Conservation (phyloP, 148 eudicot species). For the Beta vulgaris region DNA sequence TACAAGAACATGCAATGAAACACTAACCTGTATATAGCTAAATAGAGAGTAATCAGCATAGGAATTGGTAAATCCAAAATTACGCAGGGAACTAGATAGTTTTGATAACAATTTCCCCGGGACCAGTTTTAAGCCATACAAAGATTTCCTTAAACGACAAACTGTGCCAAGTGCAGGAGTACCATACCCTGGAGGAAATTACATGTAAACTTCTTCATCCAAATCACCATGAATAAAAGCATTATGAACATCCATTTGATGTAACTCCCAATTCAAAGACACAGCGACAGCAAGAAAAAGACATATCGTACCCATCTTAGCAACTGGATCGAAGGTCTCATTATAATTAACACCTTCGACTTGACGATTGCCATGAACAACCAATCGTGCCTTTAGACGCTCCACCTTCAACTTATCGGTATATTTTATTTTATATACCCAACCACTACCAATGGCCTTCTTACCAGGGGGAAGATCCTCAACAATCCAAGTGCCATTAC, state of each 20-base stretch:
- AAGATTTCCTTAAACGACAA: neutral
- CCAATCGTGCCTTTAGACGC: no score
- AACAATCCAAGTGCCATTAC: neutral
- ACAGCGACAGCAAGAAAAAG: neutral
- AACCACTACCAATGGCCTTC: no score
- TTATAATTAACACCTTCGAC: neutral
- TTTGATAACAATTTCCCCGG: neutral
- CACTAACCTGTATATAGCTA: neutral
- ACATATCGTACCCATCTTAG: neutral
- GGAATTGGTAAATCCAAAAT: neutral
- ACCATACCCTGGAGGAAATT: neutral
- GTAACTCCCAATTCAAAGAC: neutral
- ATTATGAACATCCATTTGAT: neutral
- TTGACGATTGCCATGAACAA: no score
- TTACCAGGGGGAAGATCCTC: no score
- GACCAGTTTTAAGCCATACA: neutral
- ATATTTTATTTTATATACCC: no score
- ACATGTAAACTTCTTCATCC: neutral
- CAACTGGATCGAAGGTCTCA: neutral
- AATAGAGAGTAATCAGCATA: neutral
- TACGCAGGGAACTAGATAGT: neutral
- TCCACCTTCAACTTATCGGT: no score
- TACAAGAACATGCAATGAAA: no score
- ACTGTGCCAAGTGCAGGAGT: neutral
- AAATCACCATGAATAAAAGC: neutral